A percentile compares a stretch with the other conserved stretches of the same genome.
phyloP scores from a whole-genome alignment of 1,284 basidiomycete genomes.

The Chondrostereum purpureum region DNA sequence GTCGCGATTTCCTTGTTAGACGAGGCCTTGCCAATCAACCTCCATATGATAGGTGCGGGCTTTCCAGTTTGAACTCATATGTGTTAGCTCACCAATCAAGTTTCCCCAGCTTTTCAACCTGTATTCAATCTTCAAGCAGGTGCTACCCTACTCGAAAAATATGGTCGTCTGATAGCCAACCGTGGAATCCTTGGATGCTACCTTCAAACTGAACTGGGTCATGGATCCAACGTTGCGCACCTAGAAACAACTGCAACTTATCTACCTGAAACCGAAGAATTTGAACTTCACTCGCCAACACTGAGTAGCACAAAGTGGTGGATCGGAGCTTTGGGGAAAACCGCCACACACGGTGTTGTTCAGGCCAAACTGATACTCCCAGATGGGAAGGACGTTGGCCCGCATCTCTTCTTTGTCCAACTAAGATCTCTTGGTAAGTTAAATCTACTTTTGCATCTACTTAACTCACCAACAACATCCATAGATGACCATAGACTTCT shows the following conservation, averaged over 20 bases:
- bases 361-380: conserved; percentile 72
- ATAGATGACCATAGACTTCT: conserved; percentile 54
- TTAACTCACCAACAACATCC: conserved; percentile 2
- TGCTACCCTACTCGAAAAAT: conserved; percentile 40
- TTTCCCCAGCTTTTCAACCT: conserved; percentile 52
- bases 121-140: conserved; percentile 59
- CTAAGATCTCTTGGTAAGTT: conserved; percentile 50
- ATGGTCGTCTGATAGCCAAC: conserved; percentile 39
- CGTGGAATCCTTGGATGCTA: conserved; percentile 67
- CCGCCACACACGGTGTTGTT: conserved; percentile 73
- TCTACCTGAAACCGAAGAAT: conserved; percentile 59
- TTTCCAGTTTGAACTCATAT: conserved; percentile 1
- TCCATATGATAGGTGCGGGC: conserved; percentile 54
- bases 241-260: conserved; percentile 80
- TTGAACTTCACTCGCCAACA: conserved; percentile 73
- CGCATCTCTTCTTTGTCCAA: conserved; percentile 74
- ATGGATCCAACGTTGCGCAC: conserved; percentile 65
- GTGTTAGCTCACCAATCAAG: too few species aligned
- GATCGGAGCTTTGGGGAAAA: conserved; percentile 69
- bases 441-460: background rate
- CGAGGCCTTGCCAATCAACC: conserved; percentile 42
- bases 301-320: conserved; percentile 81
- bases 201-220: conserved; percentile 70
- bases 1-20: conserved; percentile 42
- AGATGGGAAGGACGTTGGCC: conserved; percentile 58